These are phyloP conservation scores for Penicillium sclerotiorum DNA, from an alignment of 2,329 filamentous ascomycete genomes.

Conservation along the genomic window DNA sequence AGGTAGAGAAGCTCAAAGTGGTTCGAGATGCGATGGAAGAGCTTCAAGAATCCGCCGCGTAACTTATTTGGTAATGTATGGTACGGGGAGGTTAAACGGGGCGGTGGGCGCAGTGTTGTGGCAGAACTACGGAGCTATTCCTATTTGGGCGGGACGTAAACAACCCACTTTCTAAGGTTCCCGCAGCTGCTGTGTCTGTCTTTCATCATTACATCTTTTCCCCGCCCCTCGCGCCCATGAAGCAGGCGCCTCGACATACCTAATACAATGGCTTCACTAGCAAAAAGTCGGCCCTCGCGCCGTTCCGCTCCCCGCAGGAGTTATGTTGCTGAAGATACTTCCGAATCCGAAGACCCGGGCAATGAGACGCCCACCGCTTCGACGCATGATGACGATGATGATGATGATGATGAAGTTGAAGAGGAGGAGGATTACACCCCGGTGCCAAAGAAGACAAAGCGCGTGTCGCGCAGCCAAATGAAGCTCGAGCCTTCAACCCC, in stretches of 20 bases:
- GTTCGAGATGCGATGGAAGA: too few relatives aligned
- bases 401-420: slow-evolving; percentile 67
- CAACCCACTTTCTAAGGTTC: slow-evolving; percentile 36
- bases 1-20: too few relatives aligned
- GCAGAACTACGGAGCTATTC: slow-evolving; percentile 38
- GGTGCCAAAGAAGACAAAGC: slow-evolving; percentile 62
- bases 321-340: slow-evolving; percentile 73
- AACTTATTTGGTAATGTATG: slow-evolving; percentile 19
- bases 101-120: slow-evolving; percentile 38
- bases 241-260: slow-evolving; percentile 22
- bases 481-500: slow-evolving; percentile 54
- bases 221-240: slow-evolving; percentile 31
- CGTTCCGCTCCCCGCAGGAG: slow-evolving; percentile 67
- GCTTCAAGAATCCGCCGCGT: slow-evolving; percentile 17
- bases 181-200: slow-evolving; percentile 14
- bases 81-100: slow-evolving; percentile 2
- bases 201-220: slow-evolving; percentile 12
- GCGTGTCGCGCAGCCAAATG: slow-evolving; percentile 60
- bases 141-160: slow-evolving; percentile 41
- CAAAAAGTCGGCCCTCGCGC: slow-evolving; percentile 59
- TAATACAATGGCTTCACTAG: slow-evolving; percentile 42
- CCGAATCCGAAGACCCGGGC: slow-evolving; percentile 70
- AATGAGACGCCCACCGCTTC: slow-evolving; percentile 48
- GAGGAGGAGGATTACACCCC: slow-evolving; percentile 86
- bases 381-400: slow-evolving; percentile 55